Evolutionary conservation across 768 basidiomycete species (phyloP), one percentile per base, ranked within the genome.

Genomic region (Podaxis sp.): DNA sequence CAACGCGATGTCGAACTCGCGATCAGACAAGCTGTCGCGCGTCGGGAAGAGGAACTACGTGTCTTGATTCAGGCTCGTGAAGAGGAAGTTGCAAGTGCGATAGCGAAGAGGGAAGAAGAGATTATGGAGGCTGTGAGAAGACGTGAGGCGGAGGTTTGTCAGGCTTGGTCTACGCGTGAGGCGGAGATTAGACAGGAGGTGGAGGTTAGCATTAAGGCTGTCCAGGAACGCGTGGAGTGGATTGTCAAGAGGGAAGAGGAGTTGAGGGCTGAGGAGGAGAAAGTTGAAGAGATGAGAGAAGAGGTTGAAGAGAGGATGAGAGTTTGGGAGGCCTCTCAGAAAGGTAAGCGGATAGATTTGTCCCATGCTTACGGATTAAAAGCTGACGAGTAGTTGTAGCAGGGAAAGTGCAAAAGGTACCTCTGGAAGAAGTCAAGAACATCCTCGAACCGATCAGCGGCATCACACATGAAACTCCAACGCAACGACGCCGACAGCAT

Each of bases 361-460:
- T 9, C 8, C 33, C 8, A 33, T 12, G 2, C 46, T 24, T 33
- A 28, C 36, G 26, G 19, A 49, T 24, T 30, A 55, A n/a, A 3
- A 12, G n/a, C 30, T 19, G 36, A 57, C 19, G 17, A 13, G 17
- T 38, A 44, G 17, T 66, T 52, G 0, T 63, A 79, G 84, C 76
- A 52, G 78, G 79, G 24, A 84, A 77, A 68, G 83, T 38, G 19
- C 61, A 84, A 51, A 81, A 79, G 70, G 81, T 80, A 7, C 89
- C 90, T 4, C 74, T 92, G 3, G 90, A 92, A 68, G 91, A 92
- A 71, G 86, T 92, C 26, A 88, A 88, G 75, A 91, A 90, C 65
- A 71, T 89, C 24, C 79, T 88, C 6, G 80, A 79, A 24, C 86
- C 86, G 4, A 75, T 83, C 24, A 73, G 73, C 63, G 74, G 70